Percentiles rank a stretch among this genome's conserved stretches.
Conservation (phyloP, 345 rosid genomes). For the Rhodamnia rubescens region DNA sequence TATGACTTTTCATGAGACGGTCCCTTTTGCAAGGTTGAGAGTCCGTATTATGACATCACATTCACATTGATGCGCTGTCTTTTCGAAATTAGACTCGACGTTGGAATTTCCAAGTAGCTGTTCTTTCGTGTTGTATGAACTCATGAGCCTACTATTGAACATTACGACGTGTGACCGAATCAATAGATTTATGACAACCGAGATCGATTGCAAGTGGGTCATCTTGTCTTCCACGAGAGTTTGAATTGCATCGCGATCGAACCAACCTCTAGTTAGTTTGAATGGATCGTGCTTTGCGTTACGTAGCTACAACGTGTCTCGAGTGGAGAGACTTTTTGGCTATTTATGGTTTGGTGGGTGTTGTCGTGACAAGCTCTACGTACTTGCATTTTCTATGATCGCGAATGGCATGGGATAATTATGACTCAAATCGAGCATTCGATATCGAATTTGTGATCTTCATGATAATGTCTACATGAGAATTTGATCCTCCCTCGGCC, state of each 20-base stretch:
- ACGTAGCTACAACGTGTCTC: neutral
- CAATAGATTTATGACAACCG: rapidly evolving
- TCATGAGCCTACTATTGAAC: too few relatives aligned
- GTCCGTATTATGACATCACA: neutral
- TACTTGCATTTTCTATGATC: too few relatives aligned
- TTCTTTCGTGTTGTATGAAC: too few relatives aligned
- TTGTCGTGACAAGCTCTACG: too few relatives aligned
- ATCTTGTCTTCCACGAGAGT: neutral
- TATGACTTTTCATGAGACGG: too few relatives aligned
- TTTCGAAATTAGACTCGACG: neutral
- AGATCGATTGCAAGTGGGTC: neutral
- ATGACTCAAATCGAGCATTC: neutral
- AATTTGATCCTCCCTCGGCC: neutral
- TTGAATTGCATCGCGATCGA: rapidly evolving
- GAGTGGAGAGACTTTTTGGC: neutral
- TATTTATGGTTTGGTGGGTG: rapidly evolving
- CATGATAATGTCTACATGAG: neutral
- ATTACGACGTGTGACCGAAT: neutral
- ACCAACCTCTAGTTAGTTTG: rapidly evolving
- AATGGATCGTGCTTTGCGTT: neutral
- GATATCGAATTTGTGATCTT: neutral
- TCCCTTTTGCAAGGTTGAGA: too few relatives aligned
- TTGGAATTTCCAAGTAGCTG: neutral
- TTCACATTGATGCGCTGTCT: neutral
- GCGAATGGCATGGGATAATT: neutral